Evolutionary conservation across 192 early-diverging fungal genomes (phyloP), one percentile per base, ranked within the genome.

Genomic region (Rhizophagus clarus): DNA sequence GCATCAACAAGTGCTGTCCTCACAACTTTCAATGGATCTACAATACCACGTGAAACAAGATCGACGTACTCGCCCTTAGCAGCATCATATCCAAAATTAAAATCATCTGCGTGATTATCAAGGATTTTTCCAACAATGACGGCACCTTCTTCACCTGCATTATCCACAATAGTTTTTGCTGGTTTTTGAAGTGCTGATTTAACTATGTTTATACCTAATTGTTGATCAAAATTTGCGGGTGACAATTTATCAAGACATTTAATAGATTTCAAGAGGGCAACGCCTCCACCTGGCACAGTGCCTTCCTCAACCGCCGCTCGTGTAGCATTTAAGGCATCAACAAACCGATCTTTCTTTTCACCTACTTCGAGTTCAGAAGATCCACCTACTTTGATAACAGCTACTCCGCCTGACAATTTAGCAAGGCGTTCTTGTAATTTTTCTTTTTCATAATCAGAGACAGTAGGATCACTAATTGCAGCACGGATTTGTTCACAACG

Each of bases 311-410:
- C 97, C 70, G 98, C 98, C 56, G 97, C 97, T 80, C 97, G 96
- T 29, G 97, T 99, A 63, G 98, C 98, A 83, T 97, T 96, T 79
- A 99, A 88, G 29, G 98, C 96, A 87, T 99, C 98, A 80, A 96
- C 97, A 82, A 98, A 87, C 63, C 98, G 91, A 90, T 99, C 98
- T 92, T 99, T 99, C 95, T 99, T 99, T 88, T 99, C 98, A 72
- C 97, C 97, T 37, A 99, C 98, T 88, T 99, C 98, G 74, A 99
- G 96, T 88, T 99, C 98, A 31, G 96, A 97, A 42, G 94, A 83
- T 45, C 98, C 98, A 76, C 98, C 98, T 51, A 99, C 97, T 85
- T 95, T 96, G 85, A 99, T 99, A 81, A 99, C 98, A 72, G 98
- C 98, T 71, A 99, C 98, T 89, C 98, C 98, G 73, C 97, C 97